Evolutionary conservation across 331 rosid species (phyloP).

Genomic region (Pyracantha coccinea): DNA sequence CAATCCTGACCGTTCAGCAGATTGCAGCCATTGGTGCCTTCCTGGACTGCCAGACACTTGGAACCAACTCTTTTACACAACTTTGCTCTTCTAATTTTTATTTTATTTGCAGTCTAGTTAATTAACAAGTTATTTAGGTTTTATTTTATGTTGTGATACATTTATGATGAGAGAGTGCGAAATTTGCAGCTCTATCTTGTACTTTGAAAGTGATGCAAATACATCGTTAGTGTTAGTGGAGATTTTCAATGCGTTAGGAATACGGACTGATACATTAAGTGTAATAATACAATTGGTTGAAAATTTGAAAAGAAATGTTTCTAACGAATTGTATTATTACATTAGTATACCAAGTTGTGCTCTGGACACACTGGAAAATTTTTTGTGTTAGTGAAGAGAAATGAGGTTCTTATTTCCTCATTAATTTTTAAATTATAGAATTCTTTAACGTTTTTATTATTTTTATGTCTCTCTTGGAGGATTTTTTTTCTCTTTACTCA

Average conservation of each 20-base stretch:
- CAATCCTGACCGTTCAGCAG: constrained; percentile 64
- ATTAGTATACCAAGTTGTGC: too few relatives aligned
- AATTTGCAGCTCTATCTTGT: constrained; percentile 13
- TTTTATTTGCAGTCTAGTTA: constrained; percentile 1
- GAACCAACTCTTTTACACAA: constrained; percentile 71
- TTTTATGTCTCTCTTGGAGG: too few relatives aligned
- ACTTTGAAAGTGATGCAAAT: constrained; percentile 22
- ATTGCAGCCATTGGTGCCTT: constrained; percentile 98
- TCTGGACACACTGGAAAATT: too few relatives aligned
- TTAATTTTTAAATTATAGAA: neutral
- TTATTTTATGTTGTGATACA: neutral
- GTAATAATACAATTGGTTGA: too few relatives aligned
- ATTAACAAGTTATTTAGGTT: constrained; percentile 10
- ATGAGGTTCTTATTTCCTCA: neutral
- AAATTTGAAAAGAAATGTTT: too few relatives aligned
- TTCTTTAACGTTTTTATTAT: neutral
- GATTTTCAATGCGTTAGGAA: too few relatives aligned
- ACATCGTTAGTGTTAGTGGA: neutral
- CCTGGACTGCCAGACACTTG: constrained; percentile 95
- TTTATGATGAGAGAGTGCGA: constrained; percentile 24
- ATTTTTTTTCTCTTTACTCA: neutral
- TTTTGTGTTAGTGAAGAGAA: constrained; percentile 5
- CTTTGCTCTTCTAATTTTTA: constrained; percentile 37
- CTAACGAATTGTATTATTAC: too few relatives aligned
- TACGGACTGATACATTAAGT: too few relatives aligned